Evolutionary conservation across 2,329 filamentous ascomycete species (phyloP).

Genomic region (Colletotrichum chlorophyti): DNA sequence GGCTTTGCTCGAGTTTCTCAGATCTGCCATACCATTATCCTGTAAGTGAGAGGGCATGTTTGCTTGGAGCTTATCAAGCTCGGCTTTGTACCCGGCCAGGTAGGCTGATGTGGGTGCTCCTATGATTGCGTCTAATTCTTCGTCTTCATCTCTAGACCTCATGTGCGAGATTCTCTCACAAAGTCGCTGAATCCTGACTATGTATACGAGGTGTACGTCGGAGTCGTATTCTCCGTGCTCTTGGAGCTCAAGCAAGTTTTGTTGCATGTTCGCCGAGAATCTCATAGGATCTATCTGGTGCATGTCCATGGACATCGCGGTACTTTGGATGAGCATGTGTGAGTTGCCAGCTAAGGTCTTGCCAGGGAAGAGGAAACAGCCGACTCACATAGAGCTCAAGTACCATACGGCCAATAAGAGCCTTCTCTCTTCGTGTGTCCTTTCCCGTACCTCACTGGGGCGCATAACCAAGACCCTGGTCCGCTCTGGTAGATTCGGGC

Average conservation of each 20-base stretch:
- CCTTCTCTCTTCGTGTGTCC: constrained; percentile 60
- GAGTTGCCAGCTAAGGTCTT: neutral
- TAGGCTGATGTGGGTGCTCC: constrained; percentile 52
- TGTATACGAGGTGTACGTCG: constrained; percentile 52
- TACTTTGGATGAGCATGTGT: neutral
- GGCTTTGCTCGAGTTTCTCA: neutral
- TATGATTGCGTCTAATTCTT: constrained; percentile 43
- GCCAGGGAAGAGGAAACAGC: fast-evolving
- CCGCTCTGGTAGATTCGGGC: constrained; percentile 48
- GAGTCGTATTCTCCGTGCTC: constrained; percentile 50
- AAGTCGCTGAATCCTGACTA: constrained; percentile 57
- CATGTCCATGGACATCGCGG: constrained; percentile 50
- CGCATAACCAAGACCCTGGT: constrained; percentile 49
- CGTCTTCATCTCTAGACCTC: constrained; percentile 39
- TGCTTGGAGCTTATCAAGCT: constrained; percentile 49
- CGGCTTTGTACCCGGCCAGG: constrained; percentile 51
- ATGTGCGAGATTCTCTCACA: constrained; percentile 56
- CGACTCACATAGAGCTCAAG: constrained; percentile 57
- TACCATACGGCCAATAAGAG: constrained; percentile 61
- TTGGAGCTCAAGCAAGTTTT: constrained; percentile 55
- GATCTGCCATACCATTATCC: constrained; percentile 43
- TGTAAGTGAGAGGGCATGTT: constrained; percentile 43
- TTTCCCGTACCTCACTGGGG: constrained; percentile 43
- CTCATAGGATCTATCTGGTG: constrained; percentile 54
- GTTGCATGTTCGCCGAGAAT: constrained; percentile 59